Evolutionary conservation across 306 rosid genomes (phyloP).

Genomic region (Morella rubra): DNA sequence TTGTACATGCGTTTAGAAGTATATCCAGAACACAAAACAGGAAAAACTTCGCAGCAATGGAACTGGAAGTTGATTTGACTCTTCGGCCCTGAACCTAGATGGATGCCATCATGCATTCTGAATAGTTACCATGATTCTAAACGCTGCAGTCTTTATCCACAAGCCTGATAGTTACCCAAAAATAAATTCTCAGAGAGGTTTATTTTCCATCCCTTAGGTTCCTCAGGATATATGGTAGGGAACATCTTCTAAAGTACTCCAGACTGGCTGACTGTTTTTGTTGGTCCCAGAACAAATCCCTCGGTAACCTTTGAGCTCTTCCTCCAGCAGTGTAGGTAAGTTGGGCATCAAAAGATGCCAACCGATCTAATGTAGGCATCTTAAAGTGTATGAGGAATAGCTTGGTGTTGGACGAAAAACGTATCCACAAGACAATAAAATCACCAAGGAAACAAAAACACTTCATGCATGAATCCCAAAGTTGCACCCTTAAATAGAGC

Average conservation of each 20-base stretch:
- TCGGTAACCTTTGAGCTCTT: neutral
- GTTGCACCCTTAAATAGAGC: neutral
- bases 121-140: too few relatives aligned
- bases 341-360: neutral
- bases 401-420: neutral
- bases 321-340: slow-evolving; percentile 6
- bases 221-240: neutral
- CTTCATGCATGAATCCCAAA: neutral
- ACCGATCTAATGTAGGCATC: neutral
- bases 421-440: neutral
- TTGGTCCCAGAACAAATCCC: neutral
- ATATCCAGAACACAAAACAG: neutral
- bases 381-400: neutral
- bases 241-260: neutral
- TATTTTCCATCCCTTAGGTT: too few relatives aligned
- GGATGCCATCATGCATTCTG: too few relatives aligned
- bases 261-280: neutral
- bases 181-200: too few relatives aligned
- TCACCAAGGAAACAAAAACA: neutral
- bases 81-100: neutral
- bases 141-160: too few relatives aligned
- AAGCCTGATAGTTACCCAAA: too few relatives aligned
- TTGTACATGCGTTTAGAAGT: neutral
- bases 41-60: neutral
- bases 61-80: neutral